Base-by-base conservation (phyloP, 2,329 filamentous ascomycete species). In the Elsinoe fawcettii region DNA sequence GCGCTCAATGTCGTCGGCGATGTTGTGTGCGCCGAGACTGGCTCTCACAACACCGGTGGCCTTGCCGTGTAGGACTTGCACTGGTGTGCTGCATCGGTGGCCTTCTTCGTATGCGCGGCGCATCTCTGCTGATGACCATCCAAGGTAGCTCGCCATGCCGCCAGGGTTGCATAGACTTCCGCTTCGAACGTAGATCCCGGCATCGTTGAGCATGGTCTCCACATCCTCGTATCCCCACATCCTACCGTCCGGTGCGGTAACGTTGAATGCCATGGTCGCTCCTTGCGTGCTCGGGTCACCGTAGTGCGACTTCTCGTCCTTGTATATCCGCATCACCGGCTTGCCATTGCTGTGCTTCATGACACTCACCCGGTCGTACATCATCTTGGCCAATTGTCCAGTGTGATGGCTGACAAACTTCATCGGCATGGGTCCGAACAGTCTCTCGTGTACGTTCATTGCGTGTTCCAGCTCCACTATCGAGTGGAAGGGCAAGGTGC, bases 141-240 rank as follows among this genome's bases (percentile, higher is more conserved):
- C 75, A n/a, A 97, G 78, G 18, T 84, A 82, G 1, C 79, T 77
- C 12, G 90, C 86, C 58, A 95, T 81, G 1, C 90, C 90, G 8
- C 91, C 93, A 1, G 93, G 92, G 65, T 96, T 96, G 72, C 93
- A 99, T 1, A 96, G 77, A 0, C 90, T 87, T 4, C 93, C 93
- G 0, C 90, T 96, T 36, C 93, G 83, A 16, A 97, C 74, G 65
- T 96, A 89, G 41, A 97, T 87, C 51, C 83, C 81, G 62, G 86
- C 88, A 18, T 96, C 75, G 2, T 81, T 79, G 5, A 90, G 87
- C 20, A 96, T 76, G 69, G 92, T 95, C 68, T 97, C 91, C 16
- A 97, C 84, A 67, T 97, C 91, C 12, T 82, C 78, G 60, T 91
- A 85, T 62, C 88, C 88, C 54, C 93, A 70, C 86, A 89, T 96